Evolutionary conservation across 2,329 filamentous ascomycete genomes (phyloP), one percentile per base, ranked within the genome.

Genomic region (Penicillium aurantiogriseum): DNA sequence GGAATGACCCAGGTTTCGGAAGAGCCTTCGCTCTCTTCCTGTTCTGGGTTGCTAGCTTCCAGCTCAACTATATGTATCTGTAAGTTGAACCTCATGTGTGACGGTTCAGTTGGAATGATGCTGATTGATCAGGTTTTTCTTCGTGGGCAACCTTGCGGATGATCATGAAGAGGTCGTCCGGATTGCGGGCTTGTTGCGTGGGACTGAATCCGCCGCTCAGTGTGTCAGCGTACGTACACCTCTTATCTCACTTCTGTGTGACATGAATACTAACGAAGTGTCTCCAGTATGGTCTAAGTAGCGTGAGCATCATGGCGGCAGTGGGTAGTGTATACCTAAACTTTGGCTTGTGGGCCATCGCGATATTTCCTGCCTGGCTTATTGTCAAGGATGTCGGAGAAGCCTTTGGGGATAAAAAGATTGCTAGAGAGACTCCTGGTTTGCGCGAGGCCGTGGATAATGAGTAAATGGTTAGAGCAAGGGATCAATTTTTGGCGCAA

Each of bases 21-120:
- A 78, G 79, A 39, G 85, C 81, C 0, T 91, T 91, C 63, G 83
- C 81, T 0, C 77, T 90, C 19, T 91, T 88, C 70, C 67, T 91
- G 6, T 83, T 91, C 63, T 80, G 89, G 63, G 85, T 85, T 0
- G 74, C 84, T 11, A 84, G 86, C 0, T 91, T 91, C 64, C 88
- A 91, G 72, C 63, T 90, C 8, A 91, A 91, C 70, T 91, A 91
- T 68, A 79, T 90, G 62, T 90, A 86, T 69, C 72, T 90, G 79
- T 87, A 67, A 72, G 81, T 73, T 6, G 17, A 36, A 7, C 11
- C 2, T 11, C 1, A 15, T 5, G 3, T 4, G 4, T 13, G 31
- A 17, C 3, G 7, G n/a, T 7, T 2, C 7, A 17, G 2, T 49
- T 29, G 40, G 10, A 19, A n/a, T 3, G 3, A 25, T 52, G 35